phyloP scores from a whole-genome alignment of 2,329 filamentous ascomycete species.

The Tolypocladium guangdongense region DNA sequence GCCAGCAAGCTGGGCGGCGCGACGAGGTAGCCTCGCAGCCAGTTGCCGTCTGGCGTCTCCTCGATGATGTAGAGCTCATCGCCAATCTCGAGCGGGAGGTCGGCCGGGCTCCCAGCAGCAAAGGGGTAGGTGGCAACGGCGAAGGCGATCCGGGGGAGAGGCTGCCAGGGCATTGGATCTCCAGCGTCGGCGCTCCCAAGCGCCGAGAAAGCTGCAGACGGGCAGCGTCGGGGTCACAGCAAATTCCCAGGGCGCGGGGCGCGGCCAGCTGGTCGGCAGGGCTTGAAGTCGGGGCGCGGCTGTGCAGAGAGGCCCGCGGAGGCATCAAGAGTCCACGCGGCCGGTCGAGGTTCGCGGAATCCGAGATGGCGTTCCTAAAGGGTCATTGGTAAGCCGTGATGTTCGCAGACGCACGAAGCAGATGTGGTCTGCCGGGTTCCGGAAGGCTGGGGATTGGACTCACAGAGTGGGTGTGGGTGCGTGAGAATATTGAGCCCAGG shows the following conservation, averaged over 20 bases:
- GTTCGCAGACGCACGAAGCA: not conserved
- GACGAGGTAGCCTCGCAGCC: constrained; percentile 92
- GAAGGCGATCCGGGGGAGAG: constrained; percentile 93
- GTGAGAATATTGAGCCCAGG: not conserved
- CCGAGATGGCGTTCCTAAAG: not conserved
- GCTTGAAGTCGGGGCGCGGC: constrained; percentile 4
- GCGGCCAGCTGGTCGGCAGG: constrained; percentile 6
- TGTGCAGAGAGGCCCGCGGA: constrained; percentile 10
- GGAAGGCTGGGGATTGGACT: not conserved
- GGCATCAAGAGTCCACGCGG: constrained; percentile 17
- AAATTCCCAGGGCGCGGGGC: not conserved
- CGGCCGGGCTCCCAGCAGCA: constrained; percentile 71
- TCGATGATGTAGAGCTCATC: constrained; percentile 99
- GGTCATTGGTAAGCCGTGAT: not conserved
- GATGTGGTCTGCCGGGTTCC: not conserved
- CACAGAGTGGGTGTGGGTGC: not conserved
- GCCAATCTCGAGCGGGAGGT: constrained; percentile 92
- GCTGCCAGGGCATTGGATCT: constrained; percentile 82
- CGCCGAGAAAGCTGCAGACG: not conserved
- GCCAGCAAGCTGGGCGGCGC: constrained; percentile 88
- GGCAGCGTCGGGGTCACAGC: not conserved
- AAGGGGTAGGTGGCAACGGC: constrained; percentile 95
- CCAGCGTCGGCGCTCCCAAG: constrained; percentile 6
- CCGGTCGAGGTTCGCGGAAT: not conserved
- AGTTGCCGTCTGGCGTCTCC: constrained; percentile 82